A percentile compares a stretch with the other conserved stretches of the same genome.
These are phyloP conservation scores for Mucor racemosus DNA, from an alignment of 371 early-diverging fungal species.

Conservation along the genomic window DNA sequence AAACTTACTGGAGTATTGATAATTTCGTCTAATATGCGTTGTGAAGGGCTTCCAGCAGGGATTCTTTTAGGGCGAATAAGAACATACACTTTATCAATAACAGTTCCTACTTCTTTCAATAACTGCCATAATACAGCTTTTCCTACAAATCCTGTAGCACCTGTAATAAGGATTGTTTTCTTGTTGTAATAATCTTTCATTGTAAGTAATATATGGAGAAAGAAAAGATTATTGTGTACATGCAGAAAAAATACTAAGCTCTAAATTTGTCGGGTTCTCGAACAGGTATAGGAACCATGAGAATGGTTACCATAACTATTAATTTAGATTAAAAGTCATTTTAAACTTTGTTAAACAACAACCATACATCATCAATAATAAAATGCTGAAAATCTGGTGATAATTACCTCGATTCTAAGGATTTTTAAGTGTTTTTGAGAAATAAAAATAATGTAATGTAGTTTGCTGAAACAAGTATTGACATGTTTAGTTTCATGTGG, in stretches of 20 bases:
- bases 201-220: neutral
- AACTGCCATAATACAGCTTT: conserved; percentile 57
- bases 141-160: conserved; percentile 61
- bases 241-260: conserved; percentile 3
- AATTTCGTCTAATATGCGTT: conserved; percentile 32
- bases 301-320: neutral
- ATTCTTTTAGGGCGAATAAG: conserved; percentile 37
- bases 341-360: neutral
- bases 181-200: conserved; percentile 26
- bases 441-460: no score
- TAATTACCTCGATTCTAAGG: no score
- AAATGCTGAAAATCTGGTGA: no score
- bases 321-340: conserved; percentile 1
- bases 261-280: conserved; percentile 1
- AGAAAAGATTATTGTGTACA: conserved; percentile 2
- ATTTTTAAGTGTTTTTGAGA: no score
- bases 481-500: no score
- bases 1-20: conserved; percentile 27
- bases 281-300: neutral
- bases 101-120: conserved; percentile 26
- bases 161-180: conserved; percentile 51
- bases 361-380: no score
- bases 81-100: conserved; percentile 32
- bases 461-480: no score
- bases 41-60: conserved; percentile 30